Evolutionary conservation across 441 rosid species (phyloP).

Genomic region (Bruguiera hainesii): DNA sequence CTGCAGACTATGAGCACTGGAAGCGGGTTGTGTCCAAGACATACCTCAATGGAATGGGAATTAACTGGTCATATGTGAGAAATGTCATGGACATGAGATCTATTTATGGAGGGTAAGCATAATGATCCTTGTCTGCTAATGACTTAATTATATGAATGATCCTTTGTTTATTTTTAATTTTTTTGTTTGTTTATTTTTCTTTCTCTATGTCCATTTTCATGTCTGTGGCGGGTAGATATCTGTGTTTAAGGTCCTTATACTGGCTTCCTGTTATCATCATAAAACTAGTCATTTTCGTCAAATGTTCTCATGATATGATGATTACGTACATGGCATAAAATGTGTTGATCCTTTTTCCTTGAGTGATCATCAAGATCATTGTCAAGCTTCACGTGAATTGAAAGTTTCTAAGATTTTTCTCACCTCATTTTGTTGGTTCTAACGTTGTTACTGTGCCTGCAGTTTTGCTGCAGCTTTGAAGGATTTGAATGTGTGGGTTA

Average conservation of each 20-base stretch:
- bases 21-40: constrained; percentile 78
- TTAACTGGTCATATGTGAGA: constrained; percentile 79
- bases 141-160: not conserved
- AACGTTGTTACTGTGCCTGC: constrained; percentile 27
- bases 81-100: constrained; percentile 98
- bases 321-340: not conserved
- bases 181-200: not conserved
- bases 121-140: not conserved
- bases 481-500: constrained; percentile 84
- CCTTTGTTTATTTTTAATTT: not conserved
- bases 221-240: too few species aligned
- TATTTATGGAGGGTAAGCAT: constrained; percentile 86
- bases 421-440: constrained; percentile 13
- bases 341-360: not conserved
- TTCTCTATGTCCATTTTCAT: not conserved
- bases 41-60: constrained; percentile 72
- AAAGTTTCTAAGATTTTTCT: not conserved
- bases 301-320: too few species aligned
- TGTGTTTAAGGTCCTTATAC: too few species aligned
- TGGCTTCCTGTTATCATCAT: too few species aligned
- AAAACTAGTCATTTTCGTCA: too few species aligned
- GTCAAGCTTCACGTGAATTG: not conserved
- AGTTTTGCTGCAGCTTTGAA: constrained; percentile 90
- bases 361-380: not conserved
- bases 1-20: constrained; percentile 78